Percentiles rank a stretch among this genome's conserved stretches.
Evolutionary conservation across 805 yeast species (phyloP).

Genomic region (Lipomyces yamanashiensis): DNA sequence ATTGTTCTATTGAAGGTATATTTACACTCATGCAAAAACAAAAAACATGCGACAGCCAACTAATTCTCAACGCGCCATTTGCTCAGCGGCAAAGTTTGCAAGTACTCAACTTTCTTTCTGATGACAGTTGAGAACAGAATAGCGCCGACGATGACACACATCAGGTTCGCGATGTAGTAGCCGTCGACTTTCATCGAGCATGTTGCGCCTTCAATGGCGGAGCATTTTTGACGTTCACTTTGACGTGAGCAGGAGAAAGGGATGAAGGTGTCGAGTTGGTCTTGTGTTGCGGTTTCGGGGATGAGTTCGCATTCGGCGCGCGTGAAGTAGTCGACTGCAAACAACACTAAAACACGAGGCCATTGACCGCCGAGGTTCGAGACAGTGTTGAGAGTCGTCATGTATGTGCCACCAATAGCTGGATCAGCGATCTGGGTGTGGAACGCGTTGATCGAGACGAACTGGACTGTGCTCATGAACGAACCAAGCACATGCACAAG

Average conservation of each 20-base stretch:
- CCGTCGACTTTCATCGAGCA: slow-evolving; percentile 72
- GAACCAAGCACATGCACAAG: slow-evolving; percentile 83
- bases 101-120: slow-evolving; percentile 59
- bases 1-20: not conserved
- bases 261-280: slow-evolving; percentile 30
- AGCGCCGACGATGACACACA: slow-evolving; percentile 73
- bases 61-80: slow-evolving; percentile 38
- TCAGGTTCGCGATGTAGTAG: slow-evolving; percentile 72
- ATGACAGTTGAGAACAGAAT: slow-evolving; percentile 68
- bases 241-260: slow-evolving; percentile 47
- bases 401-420: slow-evolving; percentile 93
- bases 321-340: slow-evolving; percentile 80
- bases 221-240: slow-evolving; percentile 56
- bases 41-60: slow-evolving; percentile 50
- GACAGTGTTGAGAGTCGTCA: slow-evolving; percentile 92
- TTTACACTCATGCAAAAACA: not conserved
- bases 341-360: slow-evolving; percentile 85
- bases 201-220: slow-evolving; percentile 55
- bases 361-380: slow-evolving; percentile 96
- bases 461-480: slow-evolving; percentile 93
- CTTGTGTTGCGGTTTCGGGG: slow-evolving; percentile 31
- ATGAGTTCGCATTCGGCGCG: slow-evolving; percentile 57
- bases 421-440: slow-evolving; percentile 97
- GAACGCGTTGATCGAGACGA: slow-evolving; percentile 91
- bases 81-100: slow-evolving; percentile 60